Base-by-base conservation (phyloP, 768 basidiomycete species). In the Lactarius sanguifluus region DNA sequence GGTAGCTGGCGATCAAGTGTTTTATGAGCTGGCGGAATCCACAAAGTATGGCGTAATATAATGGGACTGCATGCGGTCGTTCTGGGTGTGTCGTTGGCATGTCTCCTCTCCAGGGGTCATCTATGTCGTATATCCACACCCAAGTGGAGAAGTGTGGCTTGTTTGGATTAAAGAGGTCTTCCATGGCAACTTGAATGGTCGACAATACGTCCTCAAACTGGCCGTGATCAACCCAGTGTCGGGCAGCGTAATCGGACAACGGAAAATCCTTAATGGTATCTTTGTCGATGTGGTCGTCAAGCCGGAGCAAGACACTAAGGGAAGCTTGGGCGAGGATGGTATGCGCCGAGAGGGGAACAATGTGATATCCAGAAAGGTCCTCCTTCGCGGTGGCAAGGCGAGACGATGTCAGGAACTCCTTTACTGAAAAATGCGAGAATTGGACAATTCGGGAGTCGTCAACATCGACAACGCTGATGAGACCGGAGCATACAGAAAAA, bases 381-480 rank as follows among this genome's bases (percentile, higher is more conserved):
- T 7, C 32, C 7, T 6, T 16, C 13, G 28, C 7, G 9, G 5
- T 7, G 52, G 54, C n/a, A n/a, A 61, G 64, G 9, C 64, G 54
- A 1, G 2, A 1, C 0, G 64, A 65, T 5, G 52, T 61, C 32
- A 65, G 12, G 54, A 56, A 66, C 8, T 66, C 65, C 36, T 50
- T 66, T 2, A 66, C 65, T 0, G 65, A 61, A 34, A 66, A 57
- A 40, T 66, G 65, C 5, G 65, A 12, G 13, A 66, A 66, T n/a
- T 66, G 59, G 15, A 66, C 50, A 16, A 59, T 5, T 8, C 3
- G 13, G 4, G 20, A 40, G n/a, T 7, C 47, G 15, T 23, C 18
- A 13, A 43, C 28, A 15, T 61, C 7, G n/a, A 66, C 43, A 1
- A 66, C 30, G 34, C 41, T 3, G n/a, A 66, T 61, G 8, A 66